Percentiles rank a stretch among this genome's conserved stretches.
phyloP scores from a whole-genome alignment of 1,139 yeast species.

The Geotrichum reessii region DNA sequence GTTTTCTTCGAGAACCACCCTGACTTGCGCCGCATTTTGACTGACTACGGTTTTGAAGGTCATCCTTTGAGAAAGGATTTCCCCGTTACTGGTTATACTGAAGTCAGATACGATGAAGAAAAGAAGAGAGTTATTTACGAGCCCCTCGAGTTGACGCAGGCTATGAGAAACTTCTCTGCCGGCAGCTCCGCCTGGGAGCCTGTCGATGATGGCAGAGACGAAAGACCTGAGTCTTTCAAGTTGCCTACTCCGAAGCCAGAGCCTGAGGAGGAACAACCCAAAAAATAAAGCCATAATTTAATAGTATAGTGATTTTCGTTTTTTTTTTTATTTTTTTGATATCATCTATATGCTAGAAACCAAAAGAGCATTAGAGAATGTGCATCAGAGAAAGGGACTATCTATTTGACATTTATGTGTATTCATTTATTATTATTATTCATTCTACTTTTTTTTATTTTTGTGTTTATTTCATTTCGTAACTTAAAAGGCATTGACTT shows the following conservation, averaged over 20 bases:
- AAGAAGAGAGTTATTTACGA: slow-evolving; percentile 85
- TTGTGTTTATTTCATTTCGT: neutral
- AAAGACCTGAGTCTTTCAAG: slow-evolving; percentile 73
- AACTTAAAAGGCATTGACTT: slow-evolving; percentile 34
- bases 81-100: slow-evolving; percentile 90
- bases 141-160: slow-evolving; percentile 86
- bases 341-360: neutral
- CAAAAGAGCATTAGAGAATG: neutral
- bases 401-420: neutral
- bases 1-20: slow-evolving; percentile 86
- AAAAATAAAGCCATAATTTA: slow-evolving; percentile 26
- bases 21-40: slow-evolving; percentile 82
- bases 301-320: neutral
- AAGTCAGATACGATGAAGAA: slow-evolving; percentile 84
- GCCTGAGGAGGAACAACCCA: slow-evolving; percentile 34
- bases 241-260: slow-evolving; percentile 81
- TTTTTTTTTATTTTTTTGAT: neutral
- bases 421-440: neutral
- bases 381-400: neutral
- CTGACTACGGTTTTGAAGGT: slow-evolving; percentile 90
- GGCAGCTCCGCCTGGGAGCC: slow-evolving; percentile 91
- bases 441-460: neutral
- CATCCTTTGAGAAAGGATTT: slow-evolving; percentile 89
- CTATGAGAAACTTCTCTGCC: slow-evolving; percentile 83
- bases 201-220: slow-evolving; percentile 81